These are phyloP conservation scores for Daldinia caldariorum DNA, from an alignment of 495 filamentous ascomycete species.

Conservation along the genomic window DNA sequence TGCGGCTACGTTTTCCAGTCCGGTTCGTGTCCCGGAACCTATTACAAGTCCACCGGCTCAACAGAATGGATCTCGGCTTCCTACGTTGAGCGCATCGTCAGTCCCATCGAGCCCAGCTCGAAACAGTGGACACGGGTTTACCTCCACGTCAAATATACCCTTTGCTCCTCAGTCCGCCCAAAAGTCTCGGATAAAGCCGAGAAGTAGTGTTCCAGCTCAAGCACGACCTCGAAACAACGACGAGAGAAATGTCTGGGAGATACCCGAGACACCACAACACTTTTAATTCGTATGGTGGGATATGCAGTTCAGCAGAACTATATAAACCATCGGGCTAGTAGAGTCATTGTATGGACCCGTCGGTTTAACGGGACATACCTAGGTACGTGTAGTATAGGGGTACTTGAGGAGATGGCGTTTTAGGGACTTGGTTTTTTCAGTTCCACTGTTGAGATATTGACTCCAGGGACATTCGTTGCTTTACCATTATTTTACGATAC, in stretches of 20 bases:
- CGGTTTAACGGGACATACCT: background rate
- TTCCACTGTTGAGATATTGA: background rate
- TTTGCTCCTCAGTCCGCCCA: constrained; percentile 42
- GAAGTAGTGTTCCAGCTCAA: constrained; percentile 20
- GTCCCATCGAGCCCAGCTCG: constrained; percentile 41
- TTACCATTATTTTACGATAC: constrained; percentile 29
- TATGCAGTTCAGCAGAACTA: background rate
- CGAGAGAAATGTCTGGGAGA: constrained; percentile 39
- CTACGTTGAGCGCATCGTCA: constrained; percentile 25
- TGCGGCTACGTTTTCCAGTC: constrained; percentile 32
- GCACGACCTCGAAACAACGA: constrained; percentile 24
- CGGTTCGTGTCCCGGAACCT: constrained; percentile 53
- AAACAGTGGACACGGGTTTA: constrained; percentile 48
- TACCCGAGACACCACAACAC: constrained; percentile 46
- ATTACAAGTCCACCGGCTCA: constrained; percentile 31
- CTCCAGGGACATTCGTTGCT: constrained; percentile 1
- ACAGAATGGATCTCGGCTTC: constrained; percentile 8
- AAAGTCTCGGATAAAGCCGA: constrained; percentile 18
- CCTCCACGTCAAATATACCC: constrained; percentile 48
- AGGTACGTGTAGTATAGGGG: background rate
- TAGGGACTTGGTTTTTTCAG: constrained; percentile 1
- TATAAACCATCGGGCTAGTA: background rate
- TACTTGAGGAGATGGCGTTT: constrained; percentile 6
- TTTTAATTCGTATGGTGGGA: constrained; percentile 5
- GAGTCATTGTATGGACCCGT: background rate